Conservation (phyloP, 768 basidiomycete species). For the Lanmaoa rubissima region DNA sequence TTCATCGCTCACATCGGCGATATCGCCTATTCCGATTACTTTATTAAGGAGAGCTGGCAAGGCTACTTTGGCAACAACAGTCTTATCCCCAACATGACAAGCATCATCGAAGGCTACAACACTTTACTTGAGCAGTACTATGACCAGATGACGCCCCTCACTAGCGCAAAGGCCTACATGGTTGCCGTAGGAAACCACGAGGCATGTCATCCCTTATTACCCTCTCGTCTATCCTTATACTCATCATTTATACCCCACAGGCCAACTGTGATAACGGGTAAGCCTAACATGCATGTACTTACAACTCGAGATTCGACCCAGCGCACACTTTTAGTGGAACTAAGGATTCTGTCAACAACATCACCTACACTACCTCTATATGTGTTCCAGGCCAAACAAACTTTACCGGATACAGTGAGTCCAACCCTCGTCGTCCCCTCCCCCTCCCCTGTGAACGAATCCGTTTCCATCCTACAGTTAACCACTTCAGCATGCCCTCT, state of each 20-base stretch:
- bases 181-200: constrained; percentile 29
- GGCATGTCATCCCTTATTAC: background rate
- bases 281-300: background rate
- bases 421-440: background rate
- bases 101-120: constrained; percentile 25
- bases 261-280: constrained; percentile 32
- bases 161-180: constrained; percentile 27
- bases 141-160: constrained; percentile 27
- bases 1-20: constrained; percentile 28
- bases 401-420: constrained; percentile 31
- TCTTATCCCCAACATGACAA: constrained; percentile 26
- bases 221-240: background rate
- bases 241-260: background rate
- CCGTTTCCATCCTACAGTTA: constrained; percentile 12
- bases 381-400: constrained; percentile 26
- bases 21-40: constrained; percentile 30
- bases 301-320: background rate
- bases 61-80: constrained; percentile 30
- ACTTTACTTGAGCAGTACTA: constrained; percentile 26
- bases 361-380: constrained; percentile 27
- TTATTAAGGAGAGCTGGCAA: constrained; percentile 31
- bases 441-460: background rate
- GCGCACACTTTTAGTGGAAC: constrained; percentile 16
- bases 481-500: constrained; percentile 30
- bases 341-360: constrained; percentile 22